Evolutionary conservation across 345 rosid genomes (phyloP).

Genomic region (Xanthoceras sorbifolium): DNA sequence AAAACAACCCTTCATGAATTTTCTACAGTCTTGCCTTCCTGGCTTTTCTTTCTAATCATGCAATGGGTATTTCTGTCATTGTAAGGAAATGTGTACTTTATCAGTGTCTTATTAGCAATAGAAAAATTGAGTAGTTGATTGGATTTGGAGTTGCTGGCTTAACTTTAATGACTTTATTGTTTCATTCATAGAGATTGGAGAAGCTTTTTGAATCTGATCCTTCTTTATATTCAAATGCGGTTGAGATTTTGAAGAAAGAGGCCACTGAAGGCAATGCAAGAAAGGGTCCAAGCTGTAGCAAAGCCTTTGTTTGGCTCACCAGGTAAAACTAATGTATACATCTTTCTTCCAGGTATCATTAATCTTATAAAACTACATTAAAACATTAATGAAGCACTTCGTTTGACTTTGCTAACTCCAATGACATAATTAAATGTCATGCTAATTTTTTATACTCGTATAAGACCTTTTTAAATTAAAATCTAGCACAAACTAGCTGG

Average conservation of each 20-base stretch:
- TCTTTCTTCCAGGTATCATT: background rate
- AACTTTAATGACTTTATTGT: background rate
- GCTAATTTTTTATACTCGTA: background rate
- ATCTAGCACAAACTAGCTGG: background rate
- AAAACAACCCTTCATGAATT: slow-evolving; percentile 30
- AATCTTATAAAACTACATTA: too few species aligned
- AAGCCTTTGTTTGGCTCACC: slow-evolving; percentile 90
- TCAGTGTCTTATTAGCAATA: too few species aligned
- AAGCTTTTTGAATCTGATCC: slow-evolving; percentile 58
- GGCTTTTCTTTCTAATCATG: slow-evolving; percentile 8
- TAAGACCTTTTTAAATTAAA: too few species aligned
- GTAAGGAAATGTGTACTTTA: background rate
- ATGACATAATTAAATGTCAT: background rate
- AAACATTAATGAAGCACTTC: background rate
- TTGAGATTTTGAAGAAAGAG: slow-evolving; percentile 77
- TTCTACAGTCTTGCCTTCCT: background rate
- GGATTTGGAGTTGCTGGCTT: background rate
- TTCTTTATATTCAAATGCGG: slow-evolving; percentile 55
- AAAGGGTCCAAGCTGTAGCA: slow-evolving; percentile 65
- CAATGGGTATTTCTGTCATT: slow-evolving; percentile 22
- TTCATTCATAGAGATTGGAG: slow-evolving; percentile 65
- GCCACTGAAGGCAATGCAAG: slow-evolving; percentile 51
- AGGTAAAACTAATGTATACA: slow-evolving; percentile 45
- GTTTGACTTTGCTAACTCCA: background rate
- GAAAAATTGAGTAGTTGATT: too few species aligned